Evolutionary conservation across 2,329 filamentous ascomycete species (phyloP), one percentile per base, ranked within the genome.

Genomic region (Pseudopithomyces chartarum): DNA sequence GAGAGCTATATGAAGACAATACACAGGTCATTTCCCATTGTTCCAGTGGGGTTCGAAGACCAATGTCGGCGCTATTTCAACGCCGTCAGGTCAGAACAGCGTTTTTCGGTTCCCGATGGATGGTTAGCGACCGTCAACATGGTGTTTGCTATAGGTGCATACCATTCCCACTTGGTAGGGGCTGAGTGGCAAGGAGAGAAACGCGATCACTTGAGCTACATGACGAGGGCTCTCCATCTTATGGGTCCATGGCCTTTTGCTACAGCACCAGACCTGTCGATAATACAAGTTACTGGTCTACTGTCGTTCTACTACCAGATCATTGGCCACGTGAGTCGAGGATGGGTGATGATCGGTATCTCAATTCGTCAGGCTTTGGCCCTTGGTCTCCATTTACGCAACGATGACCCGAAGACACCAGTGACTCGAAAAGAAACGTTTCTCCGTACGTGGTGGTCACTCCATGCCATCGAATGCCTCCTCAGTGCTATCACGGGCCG

Each of bases 71-170:
- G 56, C 20, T 70, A 63, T 26, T 58, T 59, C 19, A 22, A 32
- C 3, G 61, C 65, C 1, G 29, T 56, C 1, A 58, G 38, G 11
- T 47, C 57, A 5, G 34, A 58, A 38, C 39, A 36, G 23, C 55
- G 59, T 2, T 63, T 63, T 19, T 19, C 48, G 2, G 48, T 68
- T 1, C 59, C 63, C 8, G 47, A 61, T 3, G 60, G 55, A 46
- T 79, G 75, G 76, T 68, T 70, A 3, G 74, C 74, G 3, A 70
- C 75, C 3, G 47, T 79, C 55, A 79, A 80, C 45, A 44, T 79
- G 12, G 62, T 80, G 1, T 78, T 80, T 38, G 78, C 78, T 11
- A 75, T 80, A n/a, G 76, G 74, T 6, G 70, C 76, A 11, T 70
- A 70, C 47, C 73, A 75, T 56, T 73, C 73, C 6, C 68, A 76